phyloP scores from a whole-genome alignment of 2,329 filamentous ascomycete genomes.

The Graphiopsis chlorocephala region DNA sequence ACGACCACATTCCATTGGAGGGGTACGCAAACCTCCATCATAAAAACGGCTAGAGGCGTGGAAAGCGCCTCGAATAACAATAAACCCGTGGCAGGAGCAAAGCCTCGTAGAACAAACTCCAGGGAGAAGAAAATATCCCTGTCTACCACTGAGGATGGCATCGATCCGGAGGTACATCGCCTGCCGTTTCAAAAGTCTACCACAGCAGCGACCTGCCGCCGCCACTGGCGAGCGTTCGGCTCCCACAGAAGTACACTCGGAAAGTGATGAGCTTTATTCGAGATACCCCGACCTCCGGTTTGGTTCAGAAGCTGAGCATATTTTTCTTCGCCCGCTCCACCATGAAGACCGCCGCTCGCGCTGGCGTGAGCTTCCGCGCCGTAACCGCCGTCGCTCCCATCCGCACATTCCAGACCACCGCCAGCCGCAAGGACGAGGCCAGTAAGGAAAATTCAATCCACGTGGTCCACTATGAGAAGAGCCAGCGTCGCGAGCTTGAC shows the following conservation, averaged over 20 bases:
- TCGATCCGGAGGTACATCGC: neutral
- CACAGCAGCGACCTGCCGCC: neutral
- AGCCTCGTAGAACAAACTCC: neutral
- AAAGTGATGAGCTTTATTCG: neutral
- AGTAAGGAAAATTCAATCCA: constrained; percentile 26
- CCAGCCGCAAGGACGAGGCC: constrained; percentile 24
- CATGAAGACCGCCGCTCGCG: constrained; percentile 16
- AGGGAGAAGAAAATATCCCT: neutral
- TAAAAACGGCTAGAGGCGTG: neutral
- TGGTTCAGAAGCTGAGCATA: constrained; percentile 24
- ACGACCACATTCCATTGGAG: neutral
- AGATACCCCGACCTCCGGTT: constrained; percentile 17
- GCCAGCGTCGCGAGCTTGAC: constrained; percentile 30
- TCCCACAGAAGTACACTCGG: neutral
- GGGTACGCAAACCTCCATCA: neutral
- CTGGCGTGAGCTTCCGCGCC: constrained; percentile 11
- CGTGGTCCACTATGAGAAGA: constrained; percentile 32
- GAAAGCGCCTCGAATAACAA: neutral
- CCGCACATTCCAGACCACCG: constrained; percentile 23
- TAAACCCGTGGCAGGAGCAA: neutral
- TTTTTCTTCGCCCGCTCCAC: constrained; percentile 17
- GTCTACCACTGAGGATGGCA: neutral
- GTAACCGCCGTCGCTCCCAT: neutral
- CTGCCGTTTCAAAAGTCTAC: neutral
- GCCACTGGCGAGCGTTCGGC: neutral